Evolutionary conservation across 2,329 filamentous ascomycete genomes (phyloP), one percentile per base, ranked within the genome.

Genomic region (Colletotrichum cordylinicola): DNA sequence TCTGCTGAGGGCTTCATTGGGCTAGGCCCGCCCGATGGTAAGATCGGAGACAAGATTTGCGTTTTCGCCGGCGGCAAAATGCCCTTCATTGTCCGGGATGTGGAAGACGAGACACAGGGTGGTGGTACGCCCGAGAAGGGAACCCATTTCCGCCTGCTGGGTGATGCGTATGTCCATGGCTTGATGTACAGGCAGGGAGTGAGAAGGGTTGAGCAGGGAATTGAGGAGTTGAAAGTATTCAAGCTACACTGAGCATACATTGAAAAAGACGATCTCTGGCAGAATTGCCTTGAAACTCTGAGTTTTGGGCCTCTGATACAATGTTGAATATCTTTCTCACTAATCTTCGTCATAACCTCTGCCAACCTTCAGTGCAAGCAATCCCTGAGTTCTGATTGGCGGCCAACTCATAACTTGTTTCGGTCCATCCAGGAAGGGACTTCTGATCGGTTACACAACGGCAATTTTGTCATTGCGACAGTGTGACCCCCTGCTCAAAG

Each of bases 181-280:
- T 48, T 48, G 43, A 48, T 48, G 43, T 48, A 48, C n/a, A n/a
- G 43, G 43, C 43, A 48, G n/a, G 43, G 0, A 0, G 10, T 48
- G n/a, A 2, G 0, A 0, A 21, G 5, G 3, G 43, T 21, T 13
- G 43, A 48, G 43, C n/a, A 7, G n/a, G 43, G 43, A 13, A 10
- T 21, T 21, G n/a, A 48, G 43, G n/a, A 48, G n/a, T 13, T 13
- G n/a, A 0, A 21, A 2, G n/a, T 48, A 0, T 48, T 48, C n/a
- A 7, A 48, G 10, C 43, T 48, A 12, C 10, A 48, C 18, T 48
- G 18, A 48, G 2, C 37, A 9, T 39, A 1, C 0, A 18, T 39
- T 8, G 1, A 13, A 2, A 35, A 39, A 16, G 1, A 0, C 4
- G 4, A 2, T 39, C 7, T 16, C 16, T 16, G 15, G 6, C 2